A percentile compares a stretch with the other conserved stretches of the same genome.
Conservation (phyloP, 1,139 yeast species). For the Debaryomyces fabryi region DNA sequence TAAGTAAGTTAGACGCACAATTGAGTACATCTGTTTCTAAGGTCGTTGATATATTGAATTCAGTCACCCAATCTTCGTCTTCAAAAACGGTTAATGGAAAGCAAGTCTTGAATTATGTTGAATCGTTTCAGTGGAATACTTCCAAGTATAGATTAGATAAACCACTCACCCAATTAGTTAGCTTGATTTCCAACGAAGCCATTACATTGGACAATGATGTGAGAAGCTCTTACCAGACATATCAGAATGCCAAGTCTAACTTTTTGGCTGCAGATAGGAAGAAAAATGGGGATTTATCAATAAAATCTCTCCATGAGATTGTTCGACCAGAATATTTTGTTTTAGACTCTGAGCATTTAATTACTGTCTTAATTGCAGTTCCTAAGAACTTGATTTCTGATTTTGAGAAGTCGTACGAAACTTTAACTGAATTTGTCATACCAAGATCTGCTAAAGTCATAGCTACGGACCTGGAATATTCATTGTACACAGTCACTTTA, state of each 20-base stretch:
- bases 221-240: conserved; percentile 65
- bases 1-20: conserved; percentile 77
- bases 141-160: conserved; percentile 85
- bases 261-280: conserved; percentile 88
- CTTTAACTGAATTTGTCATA: conserved; percentile 77
- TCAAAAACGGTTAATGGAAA: conserved; percentile 44
- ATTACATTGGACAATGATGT: conserved; percentile 82
- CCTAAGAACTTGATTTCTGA: conserved; percentile 66
- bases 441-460: conserved; percentile 83
- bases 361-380: conserved; percentile 82
- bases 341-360: conserved; percentile 79
- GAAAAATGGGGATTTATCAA: conserved; percentile 90
- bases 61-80: conserved; percentile 45
- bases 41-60: conserved; percentile 68
- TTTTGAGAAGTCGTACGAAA: conserved; percentile 73
- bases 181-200: conserved; percentile 73
- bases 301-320: conserved; percentile 85
- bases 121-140: conserved; percentile 82
- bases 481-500: conserved; percentile 75
- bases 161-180: conserved; percentile 75
- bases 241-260: conserved; percentile 81
- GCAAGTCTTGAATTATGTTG: conserved; percentile 63
- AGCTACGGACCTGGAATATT: conserved; percentile 72
- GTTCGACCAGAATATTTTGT: conserved; percentile 87
- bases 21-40: conserved; percentile 69